phyloP scores from a whole-genome alignment of 495 filamentous ascomycete species.

The Xanthoparmelia taractica region DNA sequence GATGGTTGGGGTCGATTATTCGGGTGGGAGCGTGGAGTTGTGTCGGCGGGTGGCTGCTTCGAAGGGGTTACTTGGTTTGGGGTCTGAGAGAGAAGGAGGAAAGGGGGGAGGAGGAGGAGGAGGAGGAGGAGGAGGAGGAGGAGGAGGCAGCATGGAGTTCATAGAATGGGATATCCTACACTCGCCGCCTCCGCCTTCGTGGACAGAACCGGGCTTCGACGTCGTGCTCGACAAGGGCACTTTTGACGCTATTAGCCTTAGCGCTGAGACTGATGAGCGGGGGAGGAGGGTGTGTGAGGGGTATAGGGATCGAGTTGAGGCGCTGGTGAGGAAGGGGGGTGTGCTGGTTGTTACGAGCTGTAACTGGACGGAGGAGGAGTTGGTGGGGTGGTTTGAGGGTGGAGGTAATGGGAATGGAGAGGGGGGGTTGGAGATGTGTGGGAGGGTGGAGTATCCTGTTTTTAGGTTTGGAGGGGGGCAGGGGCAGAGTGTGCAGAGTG shows the following conservation, averaged over 20 bases:
- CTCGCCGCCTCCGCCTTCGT: slow-evolving; percentile 24
- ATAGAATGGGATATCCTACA: slow-evolving; percentile 68
- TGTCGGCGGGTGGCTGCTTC: slow-evolving; percentile 44
- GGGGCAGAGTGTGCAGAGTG: slow-evolving; percentile 73
- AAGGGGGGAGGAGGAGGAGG: slow-evolving; percentile 3
- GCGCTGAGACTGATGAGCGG: slow-evolving; percentile 46
- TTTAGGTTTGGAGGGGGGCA: slow-evolving; percentile 57
- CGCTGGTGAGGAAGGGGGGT: slow-evolving; percentile 60
- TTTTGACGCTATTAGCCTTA: slow-evolving; percentile 84
- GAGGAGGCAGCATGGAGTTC: slow-evolving; percentile 48
- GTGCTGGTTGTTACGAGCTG: slow-evolving; percentile 84
- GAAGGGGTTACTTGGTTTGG: slow-evolving; percentile 25
- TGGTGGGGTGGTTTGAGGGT: slow-evolving; percentile 63
- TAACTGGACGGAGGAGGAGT: slow-evolving; percentile 93
- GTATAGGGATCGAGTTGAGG: slow-evolving; percentile 59
- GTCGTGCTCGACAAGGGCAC: slow-evolving; percentile 93
- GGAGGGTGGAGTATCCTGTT: slow-evolving; percentile 67
- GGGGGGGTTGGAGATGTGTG: slow-evolving; percentile 47
- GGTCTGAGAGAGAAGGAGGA: not conserved
- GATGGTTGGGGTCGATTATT: slow-evolving; percentile 88
- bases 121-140: slow-evolving; percentile 11
- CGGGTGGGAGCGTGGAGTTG: slow-evolving; percentile 59
- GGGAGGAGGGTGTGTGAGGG: slow-evolving; percentile 58
- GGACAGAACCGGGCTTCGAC: slow-evolving; percentile 50
- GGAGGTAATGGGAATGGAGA: slow-evolving; percentile 12